phyloP scores from a whole-genome alignment of 2,329 filamentous ascomycete genomes.

The Alternaria conjuncta region DNA sequence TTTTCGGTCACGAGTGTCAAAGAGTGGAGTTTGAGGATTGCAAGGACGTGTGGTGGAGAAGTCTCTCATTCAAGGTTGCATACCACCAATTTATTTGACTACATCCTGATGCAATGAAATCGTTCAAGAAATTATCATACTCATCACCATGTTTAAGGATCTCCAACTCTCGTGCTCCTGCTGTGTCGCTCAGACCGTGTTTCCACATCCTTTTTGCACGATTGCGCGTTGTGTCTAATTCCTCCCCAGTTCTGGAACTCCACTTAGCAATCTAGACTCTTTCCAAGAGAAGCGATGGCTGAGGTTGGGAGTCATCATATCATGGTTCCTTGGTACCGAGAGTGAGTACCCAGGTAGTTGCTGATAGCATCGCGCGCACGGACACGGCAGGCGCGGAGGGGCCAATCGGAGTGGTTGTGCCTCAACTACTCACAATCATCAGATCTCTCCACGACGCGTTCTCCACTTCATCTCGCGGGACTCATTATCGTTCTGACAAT shows the following conservation, averaged over 20 bases:
- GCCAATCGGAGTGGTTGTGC: slow-evolving; percentile 12
- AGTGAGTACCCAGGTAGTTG: background rate
- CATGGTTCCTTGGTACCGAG: background rate
- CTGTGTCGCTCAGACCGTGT: background rate
- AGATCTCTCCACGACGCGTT: background rate
- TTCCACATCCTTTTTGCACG: background rate
- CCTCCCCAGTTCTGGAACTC: background rate
- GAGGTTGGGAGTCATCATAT: background rate
- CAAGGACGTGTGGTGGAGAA: background rate
- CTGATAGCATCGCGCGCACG: background rate
- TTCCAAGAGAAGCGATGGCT: background rate
- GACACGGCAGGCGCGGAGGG: background rate
- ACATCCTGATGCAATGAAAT: background rate
- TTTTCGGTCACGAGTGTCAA: background rate
- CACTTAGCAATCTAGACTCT: background rate
- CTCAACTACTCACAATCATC: background rate
- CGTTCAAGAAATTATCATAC: background rate
- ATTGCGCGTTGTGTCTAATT: background rate
- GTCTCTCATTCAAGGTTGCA: background rate
- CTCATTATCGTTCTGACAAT: background rate
- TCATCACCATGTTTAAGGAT: background rate
- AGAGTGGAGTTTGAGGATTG: background rate
- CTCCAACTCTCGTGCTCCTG: background rate
- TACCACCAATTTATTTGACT: background rate
- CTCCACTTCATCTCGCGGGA: background rate